phyloP scores from a whole-genome alignment of 2,329 filamentous ascomycete species.

The Amylocarpus encephaloides region DNA sequence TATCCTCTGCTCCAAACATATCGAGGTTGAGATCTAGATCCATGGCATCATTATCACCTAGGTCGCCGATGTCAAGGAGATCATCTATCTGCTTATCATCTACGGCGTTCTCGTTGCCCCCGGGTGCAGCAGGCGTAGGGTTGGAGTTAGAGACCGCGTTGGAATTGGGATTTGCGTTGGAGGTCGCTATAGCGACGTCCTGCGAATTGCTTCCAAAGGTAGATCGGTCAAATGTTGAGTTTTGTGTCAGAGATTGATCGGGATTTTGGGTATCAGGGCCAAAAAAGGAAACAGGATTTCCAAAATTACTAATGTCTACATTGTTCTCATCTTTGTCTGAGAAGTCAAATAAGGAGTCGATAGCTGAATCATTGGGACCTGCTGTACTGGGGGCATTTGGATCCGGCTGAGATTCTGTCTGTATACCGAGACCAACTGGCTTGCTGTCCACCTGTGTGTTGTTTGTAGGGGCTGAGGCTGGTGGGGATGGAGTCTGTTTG shows the following conservation, averaged over 20 bases:
- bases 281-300: constrained; percentile 26
- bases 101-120: neutral
- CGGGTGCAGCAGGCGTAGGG: neutral
- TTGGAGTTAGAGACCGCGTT: neutral
- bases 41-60: constrained; percentile 22
- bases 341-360: constrained; percentile 29
- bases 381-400: constrained; percentile 12
- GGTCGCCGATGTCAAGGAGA: constrained; percentile 16
- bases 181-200: constrained; percentile 36
- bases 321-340: constrained; percentile 15
- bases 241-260: constrained; percentile 20
- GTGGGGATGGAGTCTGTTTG: constrained; percentile 18
- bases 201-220: constrained; percentile 30
- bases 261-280: constrained; percentile 14
- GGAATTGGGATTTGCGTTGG: constrained; percentile 9
- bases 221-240: constrained; percentile 27
- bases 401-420: constrained; percentile 14
- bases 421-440: constrained; percentile 22
- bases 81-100: constrained; percentile 21
- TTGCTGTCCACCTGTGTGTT: constrained; percentile 13
- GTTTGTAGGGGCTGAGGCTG: constrained; percentile 18
- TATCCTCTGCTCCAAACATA: constrained; percentile 34
- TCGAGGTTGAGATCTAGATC: constrained; percentile 48
- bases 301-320: constrained; percentile 21
- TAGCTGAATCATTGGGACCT: constrained; percentile 20